Percentiles rank a stretch among this genome's conserved stretches.
phyloP scores from a whole-genome alignment of 805 yeast species.

The Wickerhamiella musiphila region DNA sequence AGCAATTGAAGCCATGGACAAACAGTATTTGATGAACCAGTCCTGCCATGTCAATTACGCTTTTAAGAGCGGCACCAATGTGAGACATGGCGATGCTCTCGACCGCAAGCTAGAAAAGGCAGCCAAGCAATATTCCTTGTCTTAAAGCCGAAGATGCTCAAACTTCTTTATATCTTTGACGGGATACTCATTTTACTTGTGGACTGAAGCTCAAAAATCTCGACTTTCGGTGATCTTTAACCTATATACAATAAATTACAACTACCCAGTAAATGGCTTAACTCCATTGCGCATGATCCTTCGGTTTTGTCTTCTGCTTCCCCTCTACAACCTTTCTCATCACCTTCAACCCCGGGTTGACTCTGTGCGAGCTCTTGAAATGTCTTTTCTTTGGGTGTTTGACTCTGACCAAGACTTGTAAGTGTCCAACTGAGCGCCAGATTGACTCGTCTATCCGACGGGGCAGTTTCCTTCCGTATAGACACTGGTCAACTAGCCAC shows the following conservation, averaged over 20 bases:
- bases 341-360: not conserved
- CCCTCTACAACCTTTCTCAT: not conserved
- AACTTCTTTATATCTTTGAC: too few species aligned
- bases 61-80: constrained; percentile 38
- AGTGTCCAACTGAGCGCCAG: constrained; percentile 57
- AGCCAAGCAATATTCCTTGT: not conserved
- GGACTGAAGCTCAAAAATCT: too few species aligned
- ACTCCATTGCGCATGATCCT: not conserved
- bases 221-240: not conserved
- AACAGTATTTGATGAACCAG: constrained; percentile 50
- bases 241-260: not conserved
- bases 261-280: not conserved
- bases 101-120: constrained; percentile 48
- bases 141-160: not conserved
- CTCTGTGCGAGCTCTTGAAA: not conserved
- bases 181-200: too few species aligned
- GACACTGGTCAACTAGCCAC: constrained; percentile 94
- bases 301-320: not conserved
- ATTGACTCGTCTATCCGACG: constrained; percentile 43
- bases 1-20: constrained; percentile 54
- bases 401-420: constrained; percentile 24
- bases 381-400: constrained; percentile 6
- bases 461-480: constrained; percentile 86
- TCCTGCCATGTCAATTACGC: constrained; percentile 52
- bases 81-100: constrained; percentile 60